These are phyloP conservation scores for Nitzschia sp. DNA, from an alignment of 108 stramenopile genomes.

Conservation along the genomic window DNA sequence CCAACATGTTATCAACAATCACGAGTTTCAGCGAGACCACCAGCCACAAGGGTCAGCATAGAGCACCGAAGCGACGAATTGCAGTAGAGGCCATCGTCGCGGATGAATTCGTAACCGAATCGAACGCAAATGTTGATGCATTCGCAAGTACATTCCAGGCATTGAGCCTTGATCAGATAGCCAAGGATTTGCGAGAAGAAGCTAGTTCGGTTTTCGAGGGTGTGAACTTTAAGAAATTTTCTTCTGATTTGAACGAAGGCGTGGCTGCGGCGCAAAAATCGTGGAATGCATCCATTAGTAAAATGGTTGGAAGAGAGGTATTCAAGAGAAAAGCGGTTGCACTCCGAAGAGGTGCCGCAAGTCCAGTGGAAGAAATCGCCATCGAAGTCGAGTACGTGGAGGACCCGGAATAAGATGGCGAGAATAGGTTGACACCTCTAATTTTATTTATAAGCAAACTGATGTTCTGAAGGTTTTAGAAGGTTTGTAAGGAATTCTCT, in stretches of 20 bases:
- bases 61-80: background rate
- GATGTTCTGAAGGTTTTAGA: too few species aligned
- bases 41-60: background rate
- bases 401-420: constrained; percentile 19
- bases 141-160: constrained; percentile 14
- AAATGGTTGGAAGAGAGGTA: constrained; percentile 14
- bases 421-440: too few species aligned
- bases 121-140: constrained; percentile 24
- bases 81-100: constrained; percentile 12
- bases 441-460: too few species aligned
- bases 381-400: constrained; percentile 57
- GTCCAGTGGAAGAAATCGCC: constrained; percentile 43
- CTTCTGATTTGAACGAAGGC: constrained; percentile 11
- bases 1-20: constrained; percentile 4
- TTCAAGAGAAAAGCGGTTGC: constrained; percentile 1
- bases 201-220: constrained; percentile 18
- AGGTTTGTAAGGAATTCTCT: too few species aligned
- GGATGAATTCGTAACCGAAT: constrained; percentile 36
- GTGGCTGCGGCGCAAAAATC: background rate
- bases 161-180: constrained; percentile 29
- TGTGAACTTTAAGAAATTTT: constrained; percentile 4
- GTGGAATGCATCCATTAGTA: constrained; percentile 7
- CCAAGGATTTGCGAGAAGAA: constrained; percentile 30
- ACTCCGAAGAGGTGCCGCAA: background rate
- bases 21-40: background rate